Base-by-base conservation (phyloP, 2,329 filamentous ascomycete genomes). In the Sclerotinia nivalis region DNA sequence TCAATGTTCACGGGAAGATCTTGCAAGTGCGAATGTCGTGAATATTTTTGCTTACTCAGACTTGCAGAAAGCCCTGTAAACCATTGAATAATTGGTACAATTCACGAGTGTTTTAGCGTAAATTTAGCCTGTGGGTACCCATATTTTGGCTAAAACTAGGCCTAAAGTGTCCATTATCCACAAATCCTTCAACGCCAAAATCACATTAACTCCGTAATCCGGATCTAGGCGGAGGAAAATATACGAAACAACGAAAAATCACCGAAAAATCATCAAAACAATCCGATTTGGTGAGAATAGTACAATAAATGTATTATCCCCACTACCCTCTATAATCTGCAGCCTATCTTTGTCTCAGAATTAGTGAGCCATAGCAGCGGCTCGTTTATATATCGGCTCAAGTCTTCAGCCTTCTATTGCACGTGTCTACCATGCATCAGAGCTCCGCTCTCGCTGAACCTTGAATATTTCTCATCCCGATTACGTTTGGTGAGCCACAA, bases 311-410 rank as follows among this genome's bases (percentile, higher is more conserved):
- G 20, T 62, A 62, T 62, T 50, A 62, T 62, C 2, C 20, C 45
- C 49, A 31, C 60, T 64, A 49, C 15, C 9, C 31, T 62, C 28
- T 4, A 47, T 34, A 31, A 37, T 50, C 60, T 62, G 60, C 45
- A 62, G 45, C 45, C 20, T 22, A 62, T n/a, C 28, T 43, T 62
- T 62, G 60, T 31, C 60, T 50, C 8, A 12, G 37, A 50, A n/a
- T 18, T 3, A 22, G 65, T 40, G 34, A 52, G 45, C 66, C 55
- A 61, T 45, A n/a, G 37, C 34, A 69, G 67, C 67, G 59, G 59
- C 54, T 69, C 59, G 67, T 56, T 49, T 65, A 65, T 52, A 49
- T 65, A 65, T 69, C 49, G 49, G 67, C 67, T 65, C 56, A 12
- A 56, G 37, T 20, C 49, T 65, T 47, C 31, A 40, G 40, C 15